Percentiles rank a stretch among this genome's conserved stretches.
These are phyloP conservation scores for Alternaria brassicicola DNA, from an alignment of 2,329 filamentous ascomycete genomes.

Conservation along the genomic window DNA sequence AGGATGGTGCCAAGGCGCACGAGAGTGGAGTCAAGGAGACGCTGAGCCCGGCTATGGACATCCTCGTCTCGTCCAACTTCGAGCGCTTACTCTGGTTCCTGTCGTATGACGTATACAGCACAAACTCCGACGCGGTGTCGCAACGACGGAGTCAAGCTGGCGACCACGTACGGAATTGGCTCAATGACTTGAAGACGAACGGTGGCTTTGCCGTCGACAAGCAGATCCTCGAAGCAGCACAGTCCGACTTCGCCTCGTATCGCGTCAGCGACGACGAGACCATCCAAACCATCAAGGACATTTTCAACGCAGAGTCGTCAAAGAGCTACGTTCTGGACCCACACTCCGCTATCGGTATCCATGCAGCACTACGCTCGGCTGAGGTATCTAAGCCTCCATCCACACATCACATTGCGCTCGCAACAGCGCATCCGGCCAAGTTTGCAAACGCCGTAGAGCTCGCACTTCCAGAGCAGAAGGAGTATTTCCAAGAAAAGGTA, in stretches of 20 bases:
- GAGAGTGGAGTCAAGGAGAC: slow-evolving; percentile 84
- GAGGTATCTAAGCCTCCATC: slow-evolving; percentile 55
- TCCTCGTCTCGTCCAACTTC: slow-evolving; percentile 94
- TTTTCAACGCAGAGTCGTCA: slow-evolving; percentile 57
- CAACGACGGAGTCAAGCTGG: slow-evolving; percentile 62
- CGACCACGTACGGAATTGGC: slow-evolving; percentile 78
- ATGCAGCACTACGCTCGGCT: slow-evolving; percentile 74
- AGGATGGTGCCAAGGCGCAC: slow-evolving; percentile 67
- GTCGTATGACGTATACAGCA: slow-evolving; percentile 62
- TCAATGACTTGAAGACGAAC: slow-evolving; percentile 76
- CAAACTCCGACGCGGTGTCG: slow-evolving; percentile 49
- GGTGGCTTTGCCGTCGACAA: slow-evolving; percentile 83
- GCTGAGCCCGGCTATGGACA: slow-evolving; percentile 95
- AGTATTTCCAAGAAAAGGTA: slow-evolving; percentile 78
- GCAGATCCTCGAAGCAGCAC: slow-evolving; percentile 73
- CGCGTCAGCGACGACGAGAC: slow-evolving; percentile 63
- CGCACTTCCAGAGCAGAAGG: slow-evolving; percentile 72
- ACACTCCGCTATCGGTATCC: slow-evolving; percentile 86
- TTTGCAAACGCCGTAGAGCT: slow-evolving; percentile 85
- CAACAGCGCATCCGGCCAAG: slow-evolving; percentile 95
- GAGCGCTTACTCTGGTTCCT: slow-evolving; percentile 95
- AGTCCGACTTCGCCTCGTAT: slow-evolving; percentile 81
- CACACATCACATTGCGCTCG: slow-evolving; percentile 77
- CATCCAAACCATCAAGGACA: slow-evolving; percentile 54
- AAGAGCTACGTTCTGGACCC: slow-evolving; percentile 83